A percentile compares a stretch with the other conserved stretches of the same genome.
Conservation (phyloP, 345 rosid species). For the Psidium friedrichsthalianum region DNA sequence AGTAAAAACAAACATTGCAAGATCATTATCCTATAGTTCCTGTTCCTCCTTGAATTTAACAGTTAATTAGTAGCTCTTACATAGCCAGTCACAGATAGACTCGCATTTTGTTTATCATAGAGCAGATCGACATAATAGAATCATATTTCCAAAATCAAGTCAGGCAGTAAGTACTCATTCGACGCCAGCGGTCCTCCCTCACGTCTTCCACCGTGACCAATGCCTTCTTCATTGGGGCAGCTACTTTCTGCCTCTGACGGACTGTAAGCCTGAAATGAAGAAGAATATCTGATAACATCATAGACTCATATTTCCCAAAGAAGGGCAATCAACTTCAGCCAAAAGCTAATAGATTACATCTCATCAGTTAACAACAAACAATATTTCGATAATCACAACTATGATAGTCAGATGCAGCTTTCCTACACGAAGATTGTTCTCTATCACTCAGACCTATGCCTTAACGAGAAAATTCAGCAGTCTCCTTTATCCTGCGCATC, state of each 20-base stretch:
- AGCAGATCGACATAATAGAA: not conserved
- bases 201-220: not conserved
- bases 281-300: not conserved
- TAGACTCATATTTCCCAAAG: not conserved
- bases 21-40: not conserved
- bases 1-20: not conserved
- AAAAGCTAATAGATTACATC: not conserved
- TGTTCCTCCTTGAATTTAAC: not conserved
- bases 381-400: not conserved
- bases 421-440: not conserved
- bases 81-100: not conserved
- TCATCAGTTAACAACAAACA: not conserved
- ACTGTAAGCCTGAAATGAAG: slow-evolving; percentile 15
- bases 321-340: not conserved
- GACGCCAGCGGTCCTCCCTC: slow-evolving; percentile 9
- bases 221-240: slow-evolving; percentile 16
- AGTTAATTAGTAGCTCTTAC: not conserved
- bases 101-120: not conserved
- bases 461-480: not conserved
- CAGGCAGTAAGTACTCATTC: slow-evolving; percentile 30
- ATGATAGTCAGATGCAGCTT: not conserved
- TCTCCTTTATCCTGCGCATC: not conserved
- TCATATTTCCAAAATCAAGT: not conserved
- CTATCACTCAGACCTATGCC: not conserved
- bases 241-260: slow-evolving; percentile 4